Evolutionary conservation across 257 asterid genomes (phyloP).

Genomic region (Capsicum baccatum): DNA sequence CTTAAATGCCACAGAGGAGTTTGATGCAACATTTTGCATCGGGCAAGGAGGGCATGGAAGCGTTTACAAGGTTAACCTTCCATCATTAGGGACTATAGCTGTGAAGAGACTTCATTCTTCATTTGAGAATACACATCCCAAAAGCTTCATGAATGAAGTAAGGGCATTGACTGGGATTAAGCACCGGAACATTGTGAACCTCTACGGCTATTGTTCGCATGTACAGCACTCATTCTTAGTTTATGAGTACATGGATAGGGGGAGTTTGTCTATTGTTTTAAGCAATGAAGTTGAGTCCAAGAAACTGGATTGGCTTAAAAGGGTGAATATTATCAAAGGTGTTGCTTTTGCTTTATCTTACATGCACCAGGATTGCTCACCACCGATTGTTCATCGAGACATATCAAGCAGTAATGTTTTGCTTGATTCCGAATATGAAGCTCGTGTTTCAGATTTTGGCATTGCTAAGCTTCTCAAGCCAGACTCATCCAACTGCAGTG

Average conservation of each 20-base stretch:
- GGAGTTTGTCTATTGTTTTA: not conserved
- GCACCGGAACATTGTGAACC: conserved; percentile 25
- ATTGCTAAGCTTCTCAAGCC: conserved; percentile 7
- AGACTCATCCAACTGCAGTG: not conserved
- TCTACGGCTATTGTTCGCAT: conserved; percentile 28
- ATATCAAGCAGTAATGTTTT: conserved; percentile 22
- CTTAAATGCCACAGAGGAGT: conserved; percentile 22
- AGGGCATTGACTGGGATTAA: not conserved
- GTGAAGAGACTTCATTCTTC: conserved; percentile 25
- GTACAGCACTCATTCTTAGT: conserved; percentile 20
- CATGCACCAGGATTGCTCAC: conserved; percentile 22
- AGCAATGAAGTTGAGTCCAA: not conserved
- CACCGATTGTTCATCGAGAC: conserved; percentile 33
- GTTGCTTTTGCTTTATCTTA: not conserved
- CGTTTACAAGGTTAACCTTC: conserved; percentile 21
- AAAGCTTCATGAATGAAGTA: conserved; percentile 10
- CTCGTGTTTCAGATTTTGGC: conserved; percentile 1
- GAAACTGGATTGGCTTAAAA: conserved; percentile 25
- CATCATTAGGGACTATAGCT: not conserved
- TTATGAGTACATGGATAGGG: conserved; percentile 23
- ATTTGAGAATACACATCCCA: not conserved
- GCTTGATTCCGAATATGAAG: not conserved
- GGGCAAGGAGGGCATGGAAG: not conserved
- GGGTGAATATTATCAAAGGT: conserved; percentile 19
- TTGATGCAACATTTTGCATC: conserved; percentile 6